Base-by-base conservation (phyloP, 371 early-diverging fungal genomes). In the Capillidium rhysosporum region DNA sequence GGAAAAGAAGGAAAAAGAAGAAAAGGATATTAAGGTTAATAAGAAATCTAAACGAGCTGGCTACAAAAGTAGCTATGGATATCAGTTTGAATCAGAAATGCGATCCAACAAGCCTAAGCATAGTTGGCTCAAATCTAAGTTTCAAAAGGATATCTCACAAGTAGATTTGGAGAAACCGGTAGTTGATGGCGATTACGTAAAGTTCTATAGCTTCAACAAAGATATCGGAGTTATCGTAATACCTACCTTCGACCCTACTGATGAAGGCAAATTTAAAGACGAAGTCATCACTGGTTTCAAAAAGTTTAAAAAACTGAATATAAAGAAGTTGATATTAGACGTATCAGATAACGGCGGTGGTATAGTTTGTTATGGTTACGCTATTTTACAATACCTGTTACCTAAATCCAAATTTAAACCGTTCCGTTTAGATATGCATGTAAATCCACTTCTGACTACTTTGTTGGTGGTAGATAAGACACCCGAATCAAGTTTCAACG, bases 261-360 rank as follows among this genome's bases (percentile, higher is more conserved):
- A 48, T 28, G 28, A 20, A 18, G 26, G 16, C 18, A 21, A 48
- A 28, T 48, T 48, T 30, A 14, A 24, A 16, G 49, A 28, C 3
- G 49, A 48, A 28, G 10, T 23, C 16, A 62, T 61, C 46, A 34
- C 49, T 12, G 65, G 65, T 10, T 60, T 65, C 24, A 56, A 53
- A 5, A 60, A 28, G 0, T 39, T 65, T 45, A 53, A 56, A 25
- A 31, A 46, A 21, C 56, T 54, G 7, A 62, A 62, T n/a, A 61
- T 59, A 1, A 60, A 31, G 0, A 60, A 46, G 30, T 31, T 65
- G 34, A 60, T 63, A 24, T 45, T 63, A 9, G 65, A 65, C 34
- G 28, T 65, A 10, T 61, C 61, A 31, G 61, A 56, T 49, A 65
- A 65, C 49, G 49, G 61, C 18, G 65, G 65, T 2, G 65, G 65